Evolutionary conservation across 352 stramenopile genomes (phyloP).

Genomic region (Globisporangium canariense): DNA sequence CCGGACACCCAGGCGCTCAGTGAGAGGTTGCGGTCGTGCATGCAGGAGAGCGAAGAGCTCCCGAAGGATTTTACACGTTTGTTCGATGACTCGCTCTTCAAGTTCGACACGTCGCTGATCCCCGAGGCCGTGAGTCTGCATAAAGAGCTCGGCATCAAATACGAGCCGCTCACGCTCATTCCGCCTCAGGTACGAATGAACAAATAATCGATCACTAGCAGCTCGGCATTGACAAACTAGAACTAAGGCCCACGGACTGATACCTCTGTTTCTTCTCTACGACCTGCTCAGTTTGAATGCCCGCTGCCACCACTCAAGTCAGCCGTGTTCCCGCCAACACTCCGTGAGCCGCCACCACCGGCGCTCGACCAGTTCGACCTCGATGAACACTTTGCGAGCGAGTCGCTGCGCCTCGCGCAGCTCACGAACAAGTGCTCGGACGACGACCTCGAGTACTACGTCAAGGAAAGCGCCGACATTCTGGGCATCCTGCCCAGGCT

Average conservation of each 20-base stretch:
- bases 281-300: slow-evolving; percentile 81
- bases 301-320: slow-evolving; percentile 91
- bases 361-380: slow-evolving; percentile 96
- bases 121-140: slow-evolving; percentile 93
- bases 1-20: slow-evolving; percentile 93
- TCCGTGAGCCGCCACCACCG: slow-evolving; percentile 87
- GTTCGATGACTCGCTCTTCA: slow-evolving; percentile 93
- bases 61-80: slow-evolving; percentile 94
- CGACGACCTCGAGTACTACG: slow-evolving; percentile 93
- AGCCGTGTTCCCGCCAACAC: slow-evolving; percentile 91
- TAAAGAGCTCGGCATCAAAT: slow-evolving; percentile 90
- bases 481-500: slow-evolving; percentile 84
- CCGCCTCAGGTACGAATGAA: slow-evolving; percentile 73
- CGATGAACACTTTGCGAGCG: slow-evolving; percentile 95
- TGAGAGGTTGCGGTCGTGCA: slow-evolving; percentile 90
- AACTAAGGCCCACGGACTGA: background rate
- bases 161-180: slow-evolving; percentile 94
- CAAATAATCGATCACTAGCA: background rate
- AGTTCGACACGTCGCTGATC: slow-evolving; percentile 94
- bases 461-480: slow-evolving; percentile 92
- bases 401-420: slow-evolving; percentile 89
- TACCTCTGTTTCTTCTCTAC: background rate
- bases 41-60: slow-evolving; percentile 93
- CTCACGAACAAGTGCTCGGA: slow-evolving; percentile 95
- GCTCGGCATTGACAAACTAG: background rate